Base-by-base conservation (phyloP, 768 basidiomycete genomes). In the Russula earlei region DNA sequence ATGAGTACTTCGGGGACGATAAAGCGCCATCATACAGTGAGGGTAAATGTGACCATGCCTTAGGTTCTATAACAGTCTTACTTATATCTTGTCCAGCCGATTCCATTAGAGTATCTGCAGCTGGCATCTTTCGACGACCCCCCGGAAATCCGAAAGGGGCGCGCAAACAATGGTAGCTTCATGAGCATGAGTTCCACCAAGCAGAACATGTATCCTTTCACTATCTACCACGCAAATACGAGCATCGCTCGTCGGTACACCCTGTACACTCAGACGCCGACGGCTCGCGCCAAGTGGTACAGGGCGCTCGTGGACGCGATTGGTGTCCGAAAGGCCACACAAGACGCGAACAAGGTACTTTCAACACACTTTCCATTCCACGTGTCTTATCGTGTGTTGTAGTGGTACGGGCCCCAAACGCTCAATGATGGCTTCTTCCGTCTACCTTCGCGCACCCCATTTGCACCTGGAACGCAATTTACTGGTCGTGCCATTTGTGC, bases 91-190 rank as follows among this genome's bases (percentile, higher is more conserved):
- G 3, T 47, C 5, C 59, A 91, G 90, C 90, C 90, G 27, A 78
- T 92, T 52, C 85, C 88, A 4, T 70, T 92, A 2, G 83, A 85
- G 36, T 91, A 83, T 60, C 77, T 92, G n/a, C 81, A 80, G 17
- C 74, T 91, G 8, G 87, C 78, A 27, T 70, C 76, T 15, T 92
- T 91, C 65, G 72, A 75, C 19, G 73, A 66, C 1, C 72, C 78
- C 6, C 71, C 81, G 5, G 90, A 89, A 61, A 73, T 69, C 46
- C 79, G 87, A 33, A 83, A 78, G 64, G 86, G 84, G 59, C 77
- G 76, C 42, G 63, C 72, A 15, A 83, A 85, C 48, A 82, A 80
- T 46, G 77, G 79, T 36, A 66, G 77, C 14, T 68, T 85, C 33
- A 82, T 84, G 54, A 74, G 69, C 45, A 70, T 83, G 34, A 77